phyloP scores from a whole-genome alignment of 495 filamentous ascomycete genomes.

The Tuber calosporum region DNA sequence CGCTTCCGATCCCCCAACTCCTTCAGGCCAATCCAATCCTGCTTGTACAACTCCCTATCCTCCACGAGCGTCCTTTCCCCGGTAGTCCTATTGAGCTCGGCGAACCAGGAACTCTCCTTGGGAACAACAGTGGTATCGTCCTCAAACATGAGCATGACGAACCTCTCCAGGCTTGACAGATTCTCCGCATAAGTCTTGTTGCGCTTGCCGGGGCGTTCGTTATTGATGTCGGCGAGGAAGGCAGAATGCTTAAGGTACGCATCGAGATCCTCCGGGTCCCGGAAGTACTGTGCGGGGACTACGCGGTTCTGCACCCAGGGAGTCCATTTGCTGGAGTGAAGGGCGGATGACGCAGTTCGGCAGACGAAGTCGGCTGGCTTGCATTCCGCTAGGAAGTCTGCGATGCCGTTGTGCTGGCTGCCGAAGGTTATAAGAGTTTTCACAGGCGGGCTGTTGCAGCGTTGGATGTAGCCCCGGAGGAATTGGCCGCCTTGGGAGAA shows the following conservation, averaged over 20 bases:
- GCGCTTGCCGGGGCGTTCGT: conserved; percentile 65
- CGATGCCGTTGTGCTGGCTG: conserved; percentile 88
- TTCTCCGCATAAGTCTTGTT: conserved; percentile 67
- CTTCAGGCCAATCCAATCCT: conserved; percentile 92
- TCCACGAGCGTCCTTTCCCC: conserved; percentile 59
- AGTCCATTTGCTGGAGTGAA: conserved; percentile 69
- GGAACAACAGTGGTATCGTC: conserved; percentile 82
- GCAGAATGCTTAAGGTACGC: conserved; percentile 75
- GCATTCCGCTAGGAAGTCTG: conserved; percentile 63
- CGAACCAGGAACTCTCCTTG: conserved; percentile 87
- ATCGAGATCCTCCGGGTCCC: conserved; percentile 62
- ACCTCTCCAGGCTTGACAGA: conserved; percentile 61
- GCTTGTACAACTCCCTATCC: conserved; percentile 68
- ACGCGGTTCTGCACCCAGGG: conserved; percentile 65
- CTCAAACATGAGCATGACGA: conserved; percentile 85
- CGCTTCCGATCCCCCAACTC: conserved; percentile 70
- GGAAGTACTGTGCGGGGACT: conserved; percentile 93
- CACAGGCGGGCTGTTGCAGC: conserved; percentile 76
- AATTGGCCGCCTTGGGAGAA: conserved; percentile 97
- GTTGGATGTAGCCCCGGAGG: conserved; percentile 83
- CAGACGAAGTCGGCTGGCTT: conserved; percentile 68
- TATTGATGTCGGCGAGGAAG: conserved; percentile 98
- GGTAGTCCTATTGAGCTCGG: conserved; percentile 66
- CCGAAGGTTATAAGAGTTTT: conserved; percentile 84
- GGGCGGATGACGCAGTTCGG: conserved; percentile 62